A percentile compares a stretch with the other conserved stretches of the same genome.
Evolutionary conservation across 768 basidiomycete species (phyloP).

Genomic region (Boletus eberwhitei): DNA sequence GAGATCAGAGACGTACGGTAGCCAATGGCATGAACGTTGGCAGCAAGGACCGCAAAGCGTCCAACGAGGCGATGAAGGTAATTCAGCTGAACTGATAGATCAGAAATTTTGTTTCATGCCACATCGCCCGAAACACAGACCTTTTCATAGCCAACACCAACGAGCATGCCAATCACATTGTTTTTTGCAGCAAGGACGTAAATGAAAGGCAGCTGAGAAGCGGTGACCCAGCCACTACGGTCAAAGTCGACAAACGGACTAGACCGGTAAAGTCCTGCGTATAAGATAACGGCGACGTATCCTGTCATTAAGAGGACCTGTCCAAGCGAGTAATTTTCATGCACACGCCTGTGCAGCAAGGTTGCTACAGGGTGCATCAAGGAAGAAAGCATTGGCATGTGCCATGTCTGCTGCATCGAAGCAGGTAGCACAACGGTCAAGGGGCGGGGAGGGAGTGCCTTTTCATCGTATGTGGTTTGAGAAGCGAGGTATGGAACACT

Average conservation of each 20-base stretch:
- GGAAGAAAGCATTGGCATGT: slow-evolving; percentile 38
- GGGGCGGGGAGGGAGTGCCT: slow-evolving; percentile 14
- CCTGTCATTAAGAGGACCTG: slow-evolving; percentile 43
- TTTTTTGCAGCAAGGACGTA: slow-evolving; percentile 69
- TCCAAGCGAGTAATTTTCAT: slow-evolving; percentile 49
- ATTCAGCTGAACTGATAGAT: slow-evolving; percentile 50
- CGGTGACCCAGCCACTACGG: slow-evolving; percentile 50
- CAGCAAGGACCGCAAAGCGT: slow-evolving; percentile 49
- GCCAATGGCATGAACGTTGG: slow-evolving; percentile 57
- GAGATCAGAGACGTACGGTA: slow-evolving; percentile 42
- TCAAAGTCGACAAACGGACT: slow-evolving; percentile 48
- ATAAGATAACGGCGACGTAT: slow-evolving; percentile 46
- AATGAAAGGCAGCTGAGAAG: slow-evolving; percentile 61
- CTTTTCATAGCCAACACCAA: slow-evolving; percentile 68
- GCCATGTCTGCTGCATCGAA: slow-evolving; percentile 18
- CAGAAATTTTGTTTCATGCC: not conserved
- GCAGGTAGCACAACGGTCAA: not conserved
- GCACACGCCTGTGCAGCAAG: slow-evolving; percentile 41
- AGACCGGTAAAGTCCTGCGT: slow-evolving; percentile 49
- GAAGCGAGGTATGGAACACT: not conserved
- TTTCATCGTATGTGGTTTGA: slow-evolving; percentile 8
- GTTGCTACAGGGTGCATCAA: slow-evolving; percentile 42
- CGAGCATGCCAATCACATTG: slow-evolving; percentile 52
- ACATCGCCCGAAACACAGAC: slow-evolving; percentile 29
- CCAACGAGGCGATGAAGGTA: slow-evolving; percentile 72